A percentile compares a stretch with the other conserved stretches of the same genome.
These are phyloP conservation scores for Furcasterigmium furcatum DNA, from an alignment of 2,329 filamentous ascomycete species.

Conservation along the genomic window DNA sequence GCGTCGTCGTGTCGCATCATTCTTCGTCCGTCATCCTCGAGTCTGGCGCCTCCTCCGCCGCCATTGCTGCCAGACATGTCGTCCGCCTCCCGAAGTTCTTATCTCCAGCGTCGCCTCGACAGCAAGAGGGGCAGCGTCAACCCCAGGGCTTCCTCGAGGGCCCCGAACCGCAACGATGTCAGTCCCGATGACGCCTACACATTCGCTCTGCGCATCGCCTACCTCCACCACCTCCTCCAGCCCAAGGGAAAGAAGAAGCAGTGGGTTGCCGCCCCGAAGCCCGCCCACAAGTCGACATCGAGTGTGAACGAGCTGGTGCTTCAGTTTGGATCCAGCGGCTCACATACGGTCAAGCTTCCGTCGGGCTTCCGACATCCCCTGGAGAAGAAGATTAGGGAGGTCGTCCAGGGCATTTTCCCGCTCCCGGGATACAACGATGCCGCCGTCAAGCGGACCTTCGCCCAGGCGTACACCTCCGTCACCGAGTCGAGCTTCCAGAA, in stretches of 20 bases:
- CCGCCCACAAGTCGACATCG: slow-evolving; percentile 60
- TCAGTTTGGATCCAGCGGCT: slow-evolving; percentile 64
- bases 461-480: slow-evolving; percentile 88
- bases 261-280: slow-evolving; percentile 68
- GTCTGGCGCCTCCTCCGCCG: not conserved
- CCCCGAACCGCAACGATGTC: slow-evolving; percentile 36
- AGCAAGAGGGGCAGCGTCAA: slow-evolving; percentile 39
- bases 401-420: slow-evolving; percentile 77
- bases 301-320: slow-evolving; percentile 84
- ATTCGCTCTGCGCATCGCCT: slow-evolving; percentile 86
- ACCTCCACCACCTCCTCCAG: slow-evolving; percentile 88
- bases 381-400: slow-evolving; percentile 73
- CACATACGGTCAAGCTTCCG: slow-evolving; percentile 52
- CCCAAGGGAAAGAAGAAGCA: slow-evolving; percentile 87
- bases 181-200: slow-evolving; percentile 82
- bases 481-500: slow-evolving; percentile 86
- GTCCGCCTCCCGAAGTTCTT: slow-evolving; percentile 45
- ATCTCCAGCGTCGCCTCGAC: slow-evolving; percentile 40
- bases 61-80: slow-evolving; percentile 38
- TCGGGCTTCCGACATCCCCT: slow-evolving; percentile 49
- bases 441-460: slow-evolving; percentile 90
- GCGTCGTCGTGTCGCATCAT: no score
- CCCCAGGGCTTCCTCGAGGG: slow-evolving; percentile 41
- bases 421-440: slow-evolving; percentile 87
- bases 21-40: no score